Evolutionary conservation across 345 rosid genomes (phyloP).

Genomic region (Microcos paniculata): DNA sequence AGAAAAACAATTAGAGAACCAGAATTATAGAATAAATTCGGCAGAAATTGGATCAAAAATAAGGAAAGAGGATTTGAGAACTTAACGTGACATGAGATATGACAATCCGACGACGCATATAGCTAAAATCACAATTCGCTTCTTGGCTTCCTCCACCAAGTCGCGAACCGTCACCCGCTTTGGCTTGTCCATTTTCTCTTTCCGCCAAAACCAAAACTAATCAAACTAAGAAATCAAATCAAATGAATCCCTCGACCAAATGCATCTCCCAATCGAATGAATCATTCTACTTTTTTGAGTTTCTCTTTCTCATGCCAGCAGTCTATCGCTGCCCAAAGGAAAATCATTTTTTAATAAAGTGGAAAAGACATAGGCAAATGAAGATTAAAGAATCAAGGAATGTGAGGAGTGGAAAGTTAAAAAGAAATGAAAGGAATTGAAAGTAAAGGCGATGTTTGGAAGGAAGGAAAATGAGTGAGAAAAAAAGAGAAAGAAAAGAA

Average conservation of each 20-base stretch:
- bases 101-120: slow-evolving; percentile 93
- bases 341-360: not conserved
- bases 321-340: not conserved
- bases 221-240: not conserved
- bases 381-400: slow-evolving; percentile 11
- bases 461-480: slow-evolving; percentile 6
- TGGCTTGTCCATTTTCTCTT: slow-evolving; percentile 46
- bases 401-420: slow-evolving; percentile 1
- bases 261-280: slow-evolving; percentile 10
- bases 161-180: slow-evolving; percentile 66
- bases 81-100: slow-evolving; percentile 85
- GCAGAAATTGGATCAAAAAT: slow-evolving; percentile 5
- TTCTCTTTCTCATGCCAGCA: slow-evolving; percentile 1
- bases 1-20: not conserved
- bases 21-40: not conserved
- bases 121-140: slow-evolving; percentile 76
- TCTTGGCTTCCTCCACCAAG: slow-evolving; percentile 94
- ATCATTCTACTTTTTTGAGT: not conserved
- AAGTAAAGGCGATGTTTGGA: not conserved
- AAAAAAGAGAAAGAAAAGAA: not conserved
- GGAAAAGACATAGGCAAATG: not conserved
- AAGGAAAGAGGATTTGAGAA: slow-evolving; percentile 4
- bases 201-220: not conserved
- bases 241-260: slow-evolving; percentile 16
- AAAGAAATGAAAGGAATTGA: not conserved